Evolutionary conservation across 1,139 yeast genomes (phyloP), one percentile per base, ranked within the genome.

Genomic region (Hyphopichia fennica): DNA sequence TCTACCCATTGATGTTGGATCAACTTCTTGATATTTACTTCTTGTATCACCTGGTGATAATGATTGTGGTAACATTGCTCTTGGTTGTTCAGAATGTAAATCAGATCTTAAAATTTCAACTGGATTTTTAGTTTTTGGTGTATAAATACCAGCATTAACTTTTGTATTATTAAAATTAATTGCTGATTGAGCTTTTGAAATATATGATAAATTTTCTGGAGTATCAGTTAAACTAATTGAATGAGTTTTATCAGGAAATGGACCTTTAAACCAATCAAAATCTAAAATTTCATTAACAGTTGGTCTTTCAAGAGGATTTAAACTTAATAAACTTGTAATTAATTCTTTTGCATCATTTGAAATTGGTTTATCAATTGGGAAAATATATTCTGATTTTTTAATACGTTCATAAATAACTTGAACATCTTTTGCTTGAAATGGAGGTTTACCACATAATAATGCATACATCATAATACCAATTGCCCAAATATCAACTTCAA

Each of bases 401-500:
- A 95, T 93, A 64, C 96, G 78, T 58, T 90, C 96, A 65, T 95
- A 95, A 51, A 95, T 93, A 42, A 87, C 82, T 57, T 90, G 87
- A 40, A 95, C 97, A 60, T 91, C 96, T 61, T 89, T 89, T 30
- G 96, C 90, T 68, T 93, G 99, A 69, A 93, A 93, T 3, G 99
- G 99, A 15, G 99, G 98, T 62, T 89, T 90, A 25, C 98, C 98
- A 42, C 86, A 77, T 42, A 93, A 72, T 66, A 93, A 77, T 5
- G 97, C 96, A 58, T 86, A 93, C 72, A 93, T 76, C 89, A 93
- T 93, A 46, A 93, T 88, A 47, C 99, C 99, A 53, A 90, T 82
- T 7, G 98, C 95, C 99, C 99, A 93, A 51, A 89, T 81, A 62
- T 93, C 99, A 34, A 90, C 97, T 63, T 90, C 96, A 59, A 83